Evolutionary conservation across 257 asterid genomes (phyloP).

Genomic region (Fraxinus excelsior): DNA sequence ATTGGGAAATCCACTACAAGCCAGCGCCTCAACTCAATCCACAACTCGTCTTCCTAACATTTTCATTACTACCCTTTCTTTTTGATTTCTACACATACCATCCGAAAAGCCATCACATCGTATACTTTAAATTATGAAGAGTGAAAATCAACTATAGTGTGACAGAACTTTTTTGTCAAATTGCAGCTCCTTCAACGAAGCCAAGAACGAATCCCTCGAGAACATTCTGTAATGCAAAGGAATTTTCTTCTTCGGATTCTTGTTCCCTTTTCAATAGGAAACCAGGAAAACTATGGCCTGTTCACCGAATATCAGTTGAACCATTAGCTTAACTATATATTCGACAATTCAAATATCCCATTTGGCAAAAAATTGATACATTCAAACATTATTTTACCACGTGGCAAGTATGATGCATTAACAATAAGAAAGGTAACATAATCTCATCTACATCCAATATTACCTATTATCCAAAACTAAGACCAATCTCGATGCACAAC

Average conservation of each 20-base stretch:
- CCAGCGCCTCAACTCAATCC: neutral
- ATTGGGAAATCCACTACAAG: neutral
- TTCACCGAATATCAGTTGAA: neutral
- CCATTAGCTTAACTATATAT: neutral
- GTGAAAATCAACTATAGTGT: too few species aligned
- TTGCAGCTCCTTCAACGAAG: too few species aligned
- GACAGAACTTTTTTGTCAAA: too few species aligned
- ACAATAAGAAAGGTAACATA: neutral
- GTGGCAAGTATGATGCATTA: neutral
- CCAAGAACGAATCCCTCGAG: neutral
- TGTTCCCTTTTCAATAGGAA: too few species aligned
- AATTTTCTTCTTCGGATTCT: too few species aligned
- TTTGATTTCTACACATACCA: too few species aligned
- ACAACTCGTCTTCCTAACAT: too few species aligned
- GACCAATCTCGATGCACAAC: too few species aligned
- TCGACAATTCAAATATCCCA: neutral
- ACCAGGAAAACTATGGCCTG: neutral
- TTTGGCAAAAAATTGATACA: neutral
- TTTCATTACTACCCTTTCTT: too few species aligned
- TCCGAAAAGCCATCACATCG: neutral
- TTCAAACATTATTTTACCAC: neutral
- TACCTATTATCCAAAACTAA: too few species aligned
- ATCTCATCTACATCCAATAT: neutral
- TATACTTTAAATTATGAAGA: neutral
- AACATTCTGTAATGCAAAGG: too few species aligned